These are phyloP conservation scores for Isoetes taiwanensis DNA, from an alignment of 75 land plant species.

Conservation along the genomic window DNA sequence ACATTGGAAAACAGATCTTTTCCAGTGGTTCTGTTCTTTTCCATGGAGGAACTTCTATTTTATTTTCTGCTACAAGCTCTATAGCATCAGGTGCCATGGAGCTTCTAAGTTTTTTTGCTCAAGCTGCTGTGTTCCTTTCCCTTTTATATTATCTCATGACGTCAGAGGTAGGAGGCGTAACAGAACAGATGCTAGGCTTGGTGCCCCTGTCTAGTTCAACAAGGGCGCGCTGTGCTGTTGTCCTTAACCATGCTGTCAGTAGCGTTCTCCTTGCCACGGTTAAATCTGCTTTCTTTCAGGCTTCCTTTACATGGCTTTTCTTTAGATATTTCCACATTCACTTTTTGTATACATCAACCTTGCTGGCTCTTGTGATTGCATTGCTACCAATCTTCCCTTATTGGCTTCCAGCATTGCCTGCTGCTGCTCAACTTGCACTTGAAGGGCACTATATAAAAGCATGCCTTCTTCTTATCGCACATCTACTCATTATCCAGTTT, in stretches of 20 bases:
- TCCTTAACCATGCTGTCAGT: slow-evolving; percentile 68
- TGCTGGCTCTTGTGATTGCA: slow-evolving; percentile 55
- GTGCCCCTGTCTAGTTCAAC: slow-evolving; percentile 50
- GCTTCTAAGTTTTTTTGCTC: slow-evolving; percentile 55
- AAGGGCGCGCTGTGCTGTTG: slow-evolving; percentile 47
- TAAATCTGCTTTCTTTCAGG: slow-evolving; percentile 66
- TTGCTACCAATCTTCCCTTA: slow-evolving; percentile 61
- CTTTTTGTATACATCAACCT: slow-evolving; percentile 72
- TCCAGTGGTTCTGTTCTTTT: slow-evolving; percentile 40
- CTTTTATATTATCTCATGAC: slow-evolving; percentile 71
- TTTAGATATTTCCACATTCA: slow-evolving; percentile 59
- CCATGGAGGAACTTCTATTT: slow-evolving; percentile 35
- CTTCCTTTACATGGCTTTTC: slow-evolving; percentile 72
- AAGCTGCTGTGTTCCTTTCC: slow-evolving; percentile 56
- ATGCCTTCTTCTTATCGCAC: slow-evolving; percentile 28
- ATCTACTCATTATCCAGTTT: slow-evolving; percentile 62
- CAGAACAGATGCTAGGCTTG: slow-evolving; percentile 62
- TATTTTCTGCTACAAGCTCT: slow-evolving; percentile 31
- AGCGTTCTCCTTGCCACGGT: slow-evolving; percentile 73
- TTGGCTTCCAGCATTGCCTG: slow-evolving; percentile 67
- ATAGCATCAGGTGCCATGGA: slow-evolving; percentile 62
- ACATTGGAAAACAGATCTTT: slow-evolving; percentile 40
- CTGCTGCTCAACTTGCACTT: slow-evolving; percentile 45
- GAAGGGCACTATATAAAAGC: slow-evolving; percentile 54
- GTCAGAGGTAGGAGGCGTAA: slow-evolving; percentile 81